A percentile compares a stretch with the other conserved stretches of the same genome.
phyloP scores from a whole-genome alignment of 441 rosid species.

The Biscutella laevigata region DNA sequence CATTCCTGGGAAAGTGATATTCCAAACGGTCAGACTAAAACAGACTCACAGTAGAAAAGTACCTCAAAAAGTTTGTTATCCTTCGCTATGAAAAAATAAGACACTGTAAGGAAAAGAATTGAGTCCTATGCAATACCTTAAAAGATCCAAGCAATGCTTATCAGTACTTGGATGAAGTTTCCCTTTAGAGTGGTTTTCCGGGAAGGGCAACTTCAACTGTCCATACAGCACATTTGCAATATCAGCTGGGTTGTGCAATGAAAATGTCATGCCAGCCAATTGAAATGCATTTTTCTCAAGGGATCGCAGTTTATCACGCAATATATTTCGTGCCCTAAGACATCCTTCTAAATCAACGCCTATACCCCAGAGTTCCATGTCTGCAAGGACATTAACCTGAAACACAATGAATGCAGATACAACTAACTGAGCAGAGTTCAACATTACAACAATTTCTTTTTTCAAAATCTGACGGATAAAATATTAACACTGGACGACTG shows the following conservation, averaged over 20 bases:
- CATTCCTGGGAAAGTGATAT: constrained; percentile 55
- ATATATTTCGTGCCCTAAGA: constrained; percentile 57
- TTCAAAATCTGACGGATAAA: too few species aligned
- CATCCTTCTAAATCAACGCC: constrained; percentile 94
- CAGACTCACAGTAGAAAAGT: neutral
- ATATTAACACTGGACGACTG: neutral
- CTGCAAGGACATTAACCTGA: constrained; percentile 88
- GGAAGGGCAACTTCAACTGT: constrained; percentile 79
- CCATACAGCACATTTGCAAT: constrained; percentile 78
- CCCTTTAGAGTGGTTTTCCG: constrained; percentile 54
- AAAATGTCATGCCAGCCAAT: constrained; percentile 80
- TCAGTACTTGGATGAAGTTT: constrained; percentile 89
- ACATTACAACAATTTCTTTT: neutral
- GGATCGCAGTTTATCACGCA: constrained; percentile 64
- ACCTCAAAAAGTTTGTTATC: neutral
- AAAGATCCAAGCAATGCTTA: constrained; percentile 79
- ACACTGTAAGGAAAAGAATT: constrained; percentile 4
- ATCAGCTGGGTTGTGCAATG: constrained; percentile 74
- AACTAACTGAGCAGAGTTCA: neutral
- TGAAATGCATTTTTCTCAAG: constrained; percentile 84
- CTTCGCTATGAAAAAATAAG: neutral
- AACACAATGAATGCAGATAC: constrained; percentile 20
- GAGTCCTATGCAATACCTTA: constrained; percentile 47
- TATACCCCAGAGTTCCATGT: constrained; percentile 94
- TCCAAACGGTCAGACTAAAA: constrained; percentile 15